Percentiles rank a stretch among this genome's conserved stretches.
These are phyloP conservation scores for Syncephalastrum racemosum DNA, from an alignment of 371 early-diverging fungal genomes.

Conservation along the genomic window DNA sequence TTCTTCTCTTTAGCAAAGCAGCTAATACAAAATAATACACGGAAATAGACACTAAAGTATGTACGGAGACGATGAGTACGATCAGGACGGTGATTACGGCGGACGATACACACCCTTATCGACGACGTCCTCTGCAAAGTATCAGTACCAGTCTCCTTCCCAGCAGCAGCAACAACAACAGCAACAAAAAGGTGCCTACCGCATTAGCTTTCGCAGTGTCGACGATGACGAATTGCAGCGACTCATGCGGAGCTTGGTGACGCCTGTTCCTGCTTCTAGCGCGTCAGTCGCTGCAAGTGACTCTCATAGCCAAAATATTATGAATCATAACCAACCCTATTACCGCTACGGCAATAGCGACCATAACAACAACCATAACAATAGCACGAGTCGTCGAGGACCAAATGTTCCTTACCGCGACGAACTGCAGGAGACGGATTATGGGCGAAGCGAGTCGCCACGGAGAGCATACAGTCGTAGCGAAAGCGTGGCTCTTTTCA, in stretches of 20 bases:
- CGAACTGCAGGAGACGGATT: not conserved
- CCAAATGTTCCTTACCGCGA: not conserved
- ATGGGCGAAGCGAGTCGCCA: conserved; percentile 12
- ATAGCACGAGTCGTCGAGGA: not conserved
- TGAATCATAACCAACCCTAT: too few species aligned
- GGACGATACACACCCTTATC: too few species aligned
- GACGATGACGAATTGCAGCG: conserved; percentile 28
- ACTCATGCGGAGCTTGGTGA: conserved; percentile 19
- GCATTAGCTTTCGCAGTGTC: conserved; percentile 22
- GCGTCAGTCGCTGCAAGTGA: not conserved
- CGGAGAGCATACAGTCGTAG: conserved; percentile 11
- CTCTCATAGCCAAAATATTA: not conserved
- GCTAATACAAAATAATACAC: too few species aligned
- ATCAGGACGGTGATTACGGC: too few species aligned
- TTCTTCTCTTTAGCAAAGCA: too few species aligned
- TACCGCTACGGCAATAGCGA: not conserved
- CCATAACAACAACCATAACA: conserved; percentile 1
- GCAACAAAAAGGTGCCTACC: conserved; percentile 4
- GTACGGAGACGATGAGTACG: too few species aligned
- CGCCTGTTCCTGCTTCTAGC: conserved; percentile 15
- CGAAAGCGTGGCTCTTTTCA: conserved; percentile 25
- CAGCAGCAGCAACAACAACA: not conserved
- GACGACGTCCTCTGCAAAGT: too few species aligned
- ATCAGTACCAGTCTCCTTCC: conserved; percentile 4
- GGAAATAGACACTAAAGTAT: too few species aligned